These are phyloP conservation scores for Rhynchosporium graminicola DNA, from an alignment of 2,329 filamentous ascomycete genomes.

Conservation along the genomic window DNA sequence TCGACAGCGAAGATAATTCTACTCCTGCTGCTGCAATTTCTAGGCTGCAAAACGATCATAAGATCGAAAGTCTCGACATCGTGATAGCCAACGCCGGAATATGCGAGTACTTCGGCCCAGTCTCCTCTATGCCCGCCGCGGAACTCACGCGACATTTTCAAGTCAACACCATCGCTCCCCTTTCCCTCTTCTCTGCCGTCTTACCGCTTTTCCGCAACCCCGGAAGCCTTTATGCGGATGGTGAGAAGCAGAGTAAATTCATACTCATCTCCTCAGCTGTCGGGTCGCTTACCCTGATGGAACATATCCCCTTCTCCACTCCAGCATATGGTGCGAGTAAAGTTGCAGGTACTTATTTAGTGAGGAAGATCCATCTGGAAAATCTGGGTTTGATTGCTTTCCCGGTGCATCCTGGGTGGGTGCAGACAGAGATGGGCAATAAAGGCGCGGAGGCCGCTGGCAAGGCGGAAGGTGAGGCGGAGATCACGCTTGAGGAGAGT, in stretches of 20 bases:
- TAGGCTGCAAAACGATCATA: slow-evolving; percentile 37
- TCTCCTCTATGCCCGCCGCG: slow-evolving; percentile 35
- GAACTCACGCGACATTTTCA: slow-evolving; percentile 44
- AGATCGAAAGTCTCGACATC: slow-evolving; percentile 49
- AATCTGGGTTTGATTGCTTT: slow-evolving; percentile 41
- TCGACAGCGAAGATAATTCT: slow-evolving; percentile 43
- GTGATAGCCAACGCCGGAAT: slow-evolving; percentile 56
- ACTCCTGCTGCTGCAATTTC: slow-evolving; percentile 43
- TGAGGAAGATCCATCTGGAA: slow-evolving; percentile 43
- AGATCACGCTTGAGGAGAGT: slow-evolving; percentile 15
- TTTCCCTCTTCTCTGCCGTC: slow-evolving; percentile 48
- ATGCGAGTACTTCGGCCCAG: slow-evolving; percentile 35
- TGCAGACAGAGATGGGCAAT: slow-evolving; percentile 37
- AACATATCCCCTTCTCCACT: slow-evolving; percentile 1
- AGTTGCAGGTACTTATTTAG: slow-evolving; percentile 39
- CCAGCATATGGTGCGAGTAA: slow-evolving; percentile 48
- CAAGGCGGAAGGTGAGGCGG: slow-evolving; percentile 25
- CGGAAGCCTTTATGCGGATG: no score
- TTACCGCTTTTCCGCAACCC: slow-evolving; percentile 40
- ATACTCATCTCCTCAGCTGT: slow-evolving; percentile 41
- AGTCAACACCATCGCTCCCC: slow-evolving; percentile 46
- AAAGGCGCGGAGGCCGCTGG: slow-evolving; percentile 26
- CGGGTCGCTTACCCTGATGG: slow-evolving; percentile 17
- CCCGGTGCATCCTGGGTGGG: slow-evolving; percentile 35
- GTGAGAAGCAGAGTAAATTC: slow-evolving; percentile 34